Conservation (phyloP, 1,284 basidiomycete genomes). For the Coriolopsis trogii region DNA sequence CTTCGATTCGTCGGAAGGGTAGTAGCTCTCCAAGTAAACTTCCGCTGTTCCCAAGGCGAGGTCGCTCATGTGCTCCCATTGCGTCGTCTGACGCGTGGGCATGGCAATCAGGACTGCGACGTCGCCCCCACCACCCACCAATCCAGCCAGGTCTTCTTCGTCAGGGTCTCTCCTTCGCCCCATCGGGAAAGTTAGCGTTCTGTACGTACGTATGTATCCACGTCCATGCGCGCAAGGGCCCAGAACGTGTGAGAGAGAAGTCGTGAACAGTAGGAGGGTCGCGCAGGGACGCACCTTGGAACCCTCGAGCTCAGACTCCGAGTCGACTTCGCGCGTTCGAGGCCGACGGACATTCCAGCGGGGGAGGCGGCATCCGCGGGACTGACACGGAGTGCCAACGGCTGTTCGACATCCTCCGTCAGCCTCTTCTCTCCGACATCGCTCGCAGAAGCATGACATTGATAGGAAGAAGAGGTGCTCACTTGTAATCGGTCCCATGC, state of each 20-base stretch:
- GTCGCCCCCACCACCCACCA: constrained; percentile 4
- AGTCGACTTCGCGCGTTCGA: constrained; percentile 12
- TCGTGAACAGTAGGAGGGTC: not conserved
- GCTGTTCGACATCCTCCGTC: constrained; percentile 8
- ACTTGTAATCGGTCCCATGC: constrained; percentile 20
- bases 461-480: constrained; percentile 14
- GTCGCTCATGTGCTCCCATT: constrained; percentile 5
- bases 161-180: constrained; percentile 1
- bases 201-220: not conserved
- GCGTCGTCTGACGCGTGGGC: constrained; percentile 9
- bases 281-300: constrained; percentile 12
- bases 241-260: constrained; percentile 12
- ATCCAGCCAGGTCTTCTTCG: not conserved
- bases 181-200: constrained; percentile 4
- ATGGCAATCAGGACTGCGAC: constrained; percentile 20
- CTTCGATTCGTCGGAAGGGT: not conserved
- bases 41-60: constrained; percentile 15
- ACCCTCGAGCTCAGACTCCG: too few relatives aligned
- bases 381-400: constrained; percentile 17
- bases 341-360: constrained; percentile 5
- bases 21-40: constrained; percentile 1
- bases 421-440: too few relatives aligned
- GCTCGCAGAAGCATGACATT: not conserved
- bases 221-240: constrained; percentile 5
- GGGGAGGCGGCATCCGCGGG: not conserved